Base-by-base conservation (phyloP, 2,329 filamentous ascomycete species). In the Talaromyces islandicus region DNA sequence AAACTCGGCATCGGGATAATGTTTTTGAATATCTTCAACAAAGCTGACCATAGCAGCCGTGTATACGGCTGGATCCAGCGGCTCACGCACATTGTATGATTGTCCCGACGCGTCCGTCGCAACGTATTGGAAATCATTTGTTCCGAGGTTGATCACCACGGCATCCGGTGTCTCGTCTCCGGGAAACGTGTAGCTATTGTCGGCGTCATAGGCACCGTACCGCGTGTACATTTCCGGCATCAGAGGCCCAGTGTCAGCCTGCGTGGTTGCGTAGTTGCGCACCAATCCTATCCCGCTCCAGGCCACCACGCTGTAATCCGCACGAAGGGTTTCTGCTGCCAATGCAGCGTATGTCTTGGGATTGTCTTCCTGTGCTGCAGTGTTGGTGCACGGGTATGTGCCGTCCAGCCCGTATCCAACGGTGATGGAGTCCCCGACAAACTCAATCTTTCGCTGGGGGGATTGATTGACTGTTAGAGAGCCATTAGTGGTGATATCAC, bases 81-180 rank as follows among this genome's bases (percentile, higher is more conserved):
- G 57, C 3, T 14, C 14, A 12, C 57, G 57, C 11, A 35, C 57
- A 14, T 59, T 21, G 27, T 59, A 59, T 1, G 52, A 14, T 7
- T 55, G 25, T 21, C 57, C 57, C 4, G 57, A 55, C 10, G 57
- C 27, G 35, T 59, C 7, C 27, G 43, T 48, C n/a, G 29, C n/a
- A 5, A 41, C 7, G 19, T 59, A 59, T 17, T 38, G 5, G 17
- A 59, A 59, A 35, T 59, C 57, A 9, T 59, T 59, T 17, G 57
- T 59, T 1, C 57, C 57, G 12, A 59, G 52, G 11, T 59, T 59
- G 24, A 59, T 59, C n/a, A 59, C 57, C 24, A 59, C 57, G n/a
- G 24, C 57, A 24, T 59, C 41, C 4, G 57, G 57, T 12, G 3
- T 59, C 41, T 27, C 38, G 52, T 46, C 35, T n/a, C 19, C 5